These are phyloP conservation scores for Ceratobasidium sp. DNA, from an alignment of 1,284 basidiomycete genomes.

Conservation along the genomic window DNA sequence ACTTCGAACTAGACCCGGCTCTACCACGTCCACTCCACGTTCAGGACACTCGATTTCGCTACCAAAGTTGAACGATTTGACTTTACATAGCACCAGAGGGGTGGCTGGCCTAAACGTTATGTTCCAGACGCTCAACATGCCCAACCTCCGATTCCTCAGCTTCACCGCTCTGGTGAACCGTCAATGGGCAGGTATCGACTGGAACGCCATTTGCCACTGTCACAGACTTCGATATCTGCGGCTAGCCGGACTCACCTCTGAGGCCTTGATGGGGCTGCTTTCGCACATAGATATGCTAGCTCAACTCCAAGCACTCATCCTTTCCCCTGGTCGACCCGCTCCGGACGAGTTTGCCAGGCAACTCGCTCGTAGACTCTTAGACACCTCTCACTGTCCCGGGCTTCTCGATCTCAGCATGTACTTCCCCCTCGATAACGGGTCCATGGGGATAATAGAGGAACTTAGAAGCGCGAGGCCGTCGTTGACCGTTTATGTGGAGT, in stretches of 20 bases:
- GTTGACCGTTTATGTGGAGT: neutral
- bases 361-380: neutral
- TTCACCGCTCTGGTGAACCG: neutral
- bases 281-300: neutral
- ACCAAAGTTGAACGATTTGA: neutral
- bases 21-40: neutral
- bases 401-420: neutral
- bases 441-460: neutral
- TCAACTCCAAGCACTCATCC: neutral
- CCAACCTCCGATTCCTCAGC: neutral
- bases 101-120: neutral
- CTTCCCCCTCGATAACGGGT: neutral
- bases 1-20: neutral
- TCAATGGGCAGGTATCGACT: neutral
- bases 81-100: neutral
- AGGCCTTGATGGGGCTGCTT: neutral
- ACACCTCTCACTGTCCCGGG: neutral
- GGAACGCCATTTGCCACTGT: constrained; percentile 4
- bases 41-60: neutral
- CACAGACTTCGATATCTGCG: neutral
- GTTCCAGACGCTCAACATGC: neutral
- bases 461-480: neutral
- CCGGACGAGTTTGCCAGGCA: neutral
- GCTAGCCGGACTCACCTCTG: neutral
- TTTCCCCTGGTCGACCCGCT: neutral